phyloP scores from a whole-genome alignment of 2,329 filamentous ascomycete genomes.

The Penicillium rolfsii region DNA sequence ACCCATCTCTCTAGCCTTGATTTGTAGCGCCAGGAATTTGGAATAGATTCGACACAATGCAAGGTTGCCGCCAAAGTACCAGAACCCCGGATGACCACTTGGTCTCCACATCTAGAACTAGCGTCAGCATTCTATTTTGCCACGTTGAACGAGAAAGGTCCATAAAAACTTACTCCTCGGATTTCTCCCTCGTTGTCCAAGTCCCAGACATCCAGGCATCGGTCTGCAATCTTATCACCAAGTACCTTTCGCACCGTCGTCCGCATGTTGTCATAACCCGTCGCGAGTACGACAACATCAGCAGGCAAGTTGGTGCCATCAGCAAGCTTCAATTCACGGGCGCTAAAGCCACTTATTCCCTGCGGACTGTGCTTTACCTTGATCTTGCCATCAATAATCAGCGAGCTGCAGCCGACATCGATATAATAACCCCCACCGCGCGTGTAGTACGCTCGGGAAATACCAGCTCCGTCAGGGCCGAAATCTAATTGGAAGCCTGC shows the following conservation, averaged over 20 bases:
- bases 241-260: constrained; percentile 64
- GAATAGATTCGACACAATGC: constrained; percentile 66
- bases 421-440: constrained; percentile 63
- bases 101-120: constrained; percentile 53
- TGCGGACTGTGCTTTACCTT: constrained; percentile 61
- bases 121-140: background rate
- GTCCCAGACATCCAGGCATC: constrained; percentile 63
- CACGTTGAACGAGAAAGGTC: background rate
- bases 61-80: constrained; percentile 68
- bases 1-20: constrained; percentile 51
- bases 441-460: constrained; percentile 51
- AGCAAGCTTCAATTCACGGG: constrained; percentile 51
- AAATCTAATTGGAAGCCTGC: constrained; percentile 52
- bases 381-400: constrained; percentile 63
- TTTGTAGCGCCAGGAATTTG: constrained; percentile 54
- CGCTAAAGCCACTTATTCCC: constrained; percentile 57
- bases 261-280: constrained; percentile 70
- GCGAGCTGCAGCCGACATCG: constrained; percentile 57
- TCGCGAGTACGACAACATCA: constrained; percentile 67
- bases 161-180: background rate
- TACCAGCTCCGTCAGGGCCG: constrained; percentile 47
- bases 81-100: constrained; percentile 66
- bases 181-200: constrained; percentile 55
- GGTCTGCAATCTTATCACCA: constrained; percentile 63
- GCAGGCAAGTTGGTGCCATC: constrained; percentile 62